Conservation (phyloP, 768 basidiomycete species). For the Clathrus columnatus region DNA sequence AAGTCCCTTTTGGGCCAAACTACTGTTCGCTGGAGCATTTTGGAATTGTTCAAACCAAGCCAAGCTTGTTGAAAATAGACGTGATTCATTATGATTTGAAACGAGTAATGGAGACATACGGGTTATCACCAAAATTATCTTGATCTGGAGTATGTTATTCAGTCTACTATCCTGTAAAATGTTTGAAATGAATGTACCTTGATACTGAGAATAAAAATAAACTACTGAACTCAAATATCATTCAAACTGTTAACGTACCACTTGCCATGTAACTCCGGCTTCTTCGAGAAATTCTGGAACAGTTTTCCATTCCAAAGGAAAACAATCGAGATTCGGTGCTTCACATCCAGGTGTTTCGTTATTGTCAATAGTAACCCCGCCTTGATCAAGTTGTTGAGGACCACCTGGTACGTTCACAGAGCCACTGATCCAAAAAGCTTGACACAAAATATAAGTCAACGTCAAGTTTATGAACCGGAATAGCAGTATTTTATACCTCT, state of each 20-base stretch:
- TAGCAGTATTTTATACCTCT: neutral
- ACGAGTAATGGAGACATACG: neutral
- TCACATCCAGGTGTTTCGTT: conserved; percentile 10
- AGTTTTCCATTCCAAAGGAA: conserved; percentile 11
- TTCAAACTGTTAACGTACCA: neutral
- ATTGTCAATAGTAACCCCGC: conserved; percentile 11
- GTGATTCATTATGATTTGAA: neutral
- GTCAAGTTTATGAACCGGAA: no score
- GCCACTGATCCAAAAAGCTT: conserved; percentile 11
- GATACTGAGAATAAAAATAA: neutral
- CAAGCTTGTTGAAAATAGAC: neutral
- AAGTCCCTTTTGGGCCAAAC: neutral
- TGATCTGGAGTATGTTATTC: neutral
- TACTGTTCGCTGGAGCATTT: neutral
- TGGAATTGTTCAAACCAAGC: conserved; percentile 6
- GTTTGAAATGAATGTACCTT: neutral
- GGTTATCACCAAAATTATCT: conserved; percentile 9
- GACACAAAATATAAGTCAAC: neutral
- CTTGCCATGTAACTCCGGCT: conserved; percentile 6
- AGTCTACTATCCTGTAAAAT: neutral
- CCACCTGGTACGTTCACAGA: conserved; percentile 13
- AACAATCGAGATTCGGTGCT: conserved; percentile 8
- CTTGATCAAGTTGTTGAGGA: conserved; percentile 4
- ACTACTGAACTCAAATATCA: neutral
- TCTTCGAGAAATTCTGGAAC: conserved; percentile 8